Conservation (phyloP, 805 yeast genomes). For the Sporopachydermia quercuum region DNA sequence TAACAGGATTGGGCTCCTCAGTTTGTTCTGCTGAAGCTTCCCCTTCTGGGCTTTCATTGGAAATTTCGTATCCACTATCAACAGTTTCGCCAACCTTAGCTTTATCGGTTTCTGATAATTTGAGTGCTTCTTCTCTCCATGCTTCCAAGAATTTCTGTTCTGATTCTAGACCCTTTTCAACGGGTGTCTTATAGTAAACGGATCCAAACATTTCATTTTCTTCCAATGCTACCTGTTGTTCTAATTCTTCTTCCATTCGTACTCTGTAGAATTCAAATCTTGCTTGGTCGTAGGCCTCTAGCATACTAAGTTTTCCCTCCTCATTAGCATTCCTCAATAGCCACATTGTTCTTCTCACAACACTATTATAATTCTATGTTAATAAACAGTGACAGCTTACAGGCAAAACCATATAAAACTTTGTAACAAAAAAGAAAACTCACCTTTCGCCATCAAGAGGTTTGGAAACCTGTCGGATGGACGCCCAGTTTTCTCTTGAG, state of each 20-base stretch:
- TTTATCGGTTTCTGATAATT: conserved; percentile 11
- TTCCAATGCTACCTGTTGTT: conserved; percentile 56
- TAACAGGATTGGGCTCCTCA: conserved; percentile 11
- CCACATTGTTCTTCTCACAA: conserved; percentile 59
- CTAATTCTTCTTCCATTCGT: conserved; percentile 73
- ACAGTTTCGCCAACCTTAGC: conserved; percentile 10
- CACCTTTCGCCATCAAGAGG: conserved; percentile 71
- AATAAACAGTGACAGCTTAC: conserved; percentile 3
- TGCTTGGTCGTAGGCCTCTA: conserved; percentile 70
- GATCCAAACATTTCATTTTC: conserved; percentile 82
- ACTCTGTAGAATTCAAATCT: conserved; percentile 77
- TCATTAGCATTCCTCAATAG: conserved; percentile 24
- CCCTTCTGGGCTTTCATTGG: conserved; percentile 96
- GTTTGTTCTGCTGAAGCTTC: neutral
- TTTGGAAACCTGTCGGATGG: conserved; percentile 54
- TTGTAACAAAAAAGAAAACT: conserved; percentile 1
- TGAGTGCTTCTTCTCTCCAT: conserved; percentile 62
- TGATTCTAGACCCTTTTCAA: conserved; percentile 51
- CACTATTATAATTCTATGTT: conserved; percentile 21
- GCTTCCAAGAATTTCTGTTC: conserved; percentile 59
- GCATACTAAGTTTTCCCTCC: conserved; percentile 16
- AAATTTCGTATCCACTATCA: conserved; percentile 77
- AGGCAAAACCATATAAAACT: conserved; percentile 7
- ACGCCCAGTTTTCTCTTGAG: conserved; percentile 54
- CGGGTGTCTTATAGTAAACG: conserved; percentile 41